phyloP scores from a whole-genome alignment of 495 filamentous ascomycete species.

The Xylaria scruposa region DNA sequence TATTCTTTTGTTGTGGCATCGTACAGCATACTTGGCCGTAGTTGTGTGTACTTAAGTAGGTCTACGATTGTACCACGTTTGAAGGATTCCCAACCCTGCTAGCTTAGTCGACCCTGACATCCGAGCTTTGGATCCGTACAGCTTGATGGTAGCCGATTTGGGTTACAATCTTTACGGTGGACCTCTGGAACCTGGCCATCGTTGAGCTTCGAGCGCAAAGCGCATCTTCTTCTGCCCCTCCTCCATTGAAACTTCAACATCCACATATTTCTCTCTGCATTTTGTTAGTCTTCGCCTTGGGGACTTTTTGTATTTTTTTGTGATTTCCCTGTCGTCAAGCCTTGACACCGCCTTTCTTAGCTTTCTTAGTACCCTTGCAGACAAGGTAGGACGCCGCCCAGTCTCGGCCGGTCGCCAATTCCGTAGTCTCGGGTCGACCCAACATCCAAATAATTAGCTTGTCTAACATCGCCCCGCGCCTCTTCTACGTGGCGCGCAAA shows the following conservation, averaged over 20 bases:
- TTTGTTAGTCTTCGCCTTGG: constrained; percentile 26
- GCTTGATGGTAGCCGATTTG: constrained; percentile 16
- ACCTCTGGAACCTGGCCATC: constrained; percentile 31
- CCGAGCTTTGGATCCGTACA: constrained; percentile 10
- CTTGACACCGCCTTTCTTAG: neutral
- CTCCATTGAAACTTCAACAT: constrained; percentile 26
- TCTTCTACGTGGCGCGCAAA: constrained; percentile 22
- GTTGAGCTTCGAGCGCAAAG: constrained; percentile 36
- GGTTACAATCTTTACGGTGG: constrained; percentile 27
- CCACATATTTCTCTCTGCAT: constrained; percentile 14
- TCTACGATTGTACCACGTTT: constrained; percentile 7
- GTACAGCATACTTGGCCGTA: neutral
- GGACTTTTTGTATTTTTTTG: neutral
- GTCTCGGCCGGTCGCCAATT: constrained; percentile 14
- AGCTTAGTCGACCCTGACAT: constrained; percentile 17
- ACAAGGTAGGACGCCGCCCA: neutral
- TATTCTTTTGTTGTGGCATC: neutral
- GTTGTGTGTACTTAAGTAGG: neutral
- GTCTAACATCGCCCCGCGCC: constrained; percentile 16
- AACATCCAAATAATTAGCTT: neutral
- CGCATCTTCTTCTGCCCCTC: constrained; percentile 39
- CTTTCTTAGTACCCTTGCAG: constrained; percentile 7
- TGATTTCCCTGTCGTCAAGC: neutral
- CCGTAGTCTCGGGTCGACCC: constrained; percentile 16
- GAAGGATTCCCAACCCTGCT: constrained; percentile 24